Percentiles rank a stretch among this genome's conserved stretches.
Evolutionary conservation across 2,329 filamentous ascomycete genomes (phyloP).

Genomic region (Colletotrichum tamarilloi): DNA sequence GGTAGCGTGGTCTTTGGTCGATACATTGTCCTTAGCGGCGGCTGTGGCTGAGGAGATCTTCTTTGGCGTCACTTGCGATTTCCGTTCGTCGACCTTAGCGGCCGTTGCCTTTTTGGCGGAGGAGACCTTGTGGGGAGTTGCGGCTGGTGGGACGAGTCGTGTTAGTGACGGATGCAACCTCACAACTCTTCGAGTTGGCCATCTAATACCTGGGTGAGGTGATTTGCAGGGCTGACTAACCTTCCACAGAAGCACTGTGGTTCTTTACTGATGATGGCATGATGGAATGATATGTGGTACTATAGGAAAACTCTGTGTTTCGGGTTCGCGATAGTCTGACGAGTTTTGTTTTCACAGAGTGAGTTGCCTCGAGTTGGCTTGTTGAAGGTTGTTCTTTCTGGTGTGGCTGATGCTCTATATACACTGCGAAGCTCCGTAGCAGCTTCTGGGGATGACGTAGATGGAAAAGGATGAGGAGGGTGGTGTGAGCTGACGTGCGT

Average conservation of each 20-base stretch:
- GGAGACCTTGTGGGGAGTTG: slow-evolving; percentile 13
- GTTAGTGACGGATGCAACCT: not conserved
- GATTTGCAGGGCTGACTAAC: not conserved
- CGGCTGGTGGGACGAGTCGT: not conserved
- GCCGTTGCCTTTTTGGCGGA: not conserved
- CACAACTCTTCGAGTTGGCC: not conserved
- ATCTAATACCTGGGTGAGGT: too few relatives aligned
- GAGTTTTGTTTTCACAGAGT: not conserved
- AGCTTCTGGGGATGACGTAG: slow-evolving; percentile 11
- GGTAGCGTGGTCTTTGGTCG: not conserved
- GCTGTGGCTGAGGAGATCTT: not conserved
- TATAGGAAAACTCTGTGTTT: not conserved
- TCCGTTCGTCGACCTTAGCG: not conserved
- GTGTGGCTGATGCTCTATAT: slow-evolving; percentile 23
- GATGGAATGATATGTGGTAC: not conserved
- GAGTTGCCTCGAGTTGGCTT: not conserved
- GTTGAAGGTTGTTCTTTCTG: fast-evolving
- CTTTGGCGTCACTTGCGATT: not conserved
- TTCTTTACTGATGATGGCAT: slow-evolving; percentile 24
- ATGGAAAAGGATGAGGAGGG: slow-evolving; percentile 4
- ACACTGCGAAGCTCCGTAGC: slow-evolving; percentile 1
- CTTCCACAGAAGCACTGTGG: slow-evolving; percentile 4
- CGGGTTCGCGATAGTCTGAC: not conserved
- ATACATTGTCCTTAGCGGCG: not conserved
- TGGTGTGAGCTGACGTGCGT: slow-evolving; percentile 32